Base-by-base conservation (phyloP, 2,329 filamentous ascomycete genomes). In the Penicillium sp. region DNA sequence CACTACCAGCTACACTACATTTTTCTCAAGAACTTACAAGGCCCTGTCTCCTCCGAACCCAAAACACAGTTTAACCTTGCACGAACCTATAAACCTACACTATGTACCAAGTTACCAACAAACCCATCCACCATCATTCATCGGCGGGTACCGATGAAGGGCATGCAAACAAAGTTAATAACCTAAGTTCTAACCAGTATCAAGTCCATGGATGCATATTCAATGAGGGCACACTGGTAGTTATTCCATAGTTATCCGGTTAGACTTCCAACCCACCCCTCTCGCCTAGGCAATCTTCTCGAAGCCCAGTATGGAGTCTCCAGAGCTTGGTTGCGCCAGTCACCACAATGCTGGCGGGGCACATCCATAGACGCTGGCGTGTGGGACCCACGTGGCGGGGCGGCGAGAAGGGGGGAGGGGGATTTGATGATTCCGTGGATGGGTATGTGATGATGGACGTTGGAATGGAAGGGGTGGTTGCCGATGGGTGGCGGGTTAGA, bases 301-400 rank as follows among this genome's bases (percentile, higher is more conserved):
- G 51, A 54, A 54, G 51, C 22, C n/a, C 35, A 17, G 22, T 33
- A 38, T 28, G 33, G 33, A 38, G 45, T 22, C 33, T 4, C 30
- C 19, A 12, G 17, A 54, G 37, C 37, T 33, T 38, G 33, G 51
- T 54, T 30, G 15, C 22, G 33, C 56, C 56, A 53, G 24, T 59
- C 47, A 35, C n/a, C 28, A 28, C 13, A n/a, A 33, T 13, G 7
- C 37, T n/a, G 8, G 19, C 38, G n/a, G 49, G 17, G 35, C 19
- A 13, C 49, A 30, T 40, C 56, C 56, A 59, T 53, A 49, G 58
- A 26, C 30, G 56, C 47, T 22, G 55, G 33, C n/a, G 22, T 59
- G 51, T 57, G 51, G 38, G 51, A 35, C 53, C 56, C 56, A 62
- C 56, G 61, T 62, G 61, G 58, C 53, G 56, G 54, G 35, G 44